Evolutionary conservation across 495 filamentous ascomycete genomes (phyloP).

Genomic region (Talaromyces trachyspermus): DNA sequence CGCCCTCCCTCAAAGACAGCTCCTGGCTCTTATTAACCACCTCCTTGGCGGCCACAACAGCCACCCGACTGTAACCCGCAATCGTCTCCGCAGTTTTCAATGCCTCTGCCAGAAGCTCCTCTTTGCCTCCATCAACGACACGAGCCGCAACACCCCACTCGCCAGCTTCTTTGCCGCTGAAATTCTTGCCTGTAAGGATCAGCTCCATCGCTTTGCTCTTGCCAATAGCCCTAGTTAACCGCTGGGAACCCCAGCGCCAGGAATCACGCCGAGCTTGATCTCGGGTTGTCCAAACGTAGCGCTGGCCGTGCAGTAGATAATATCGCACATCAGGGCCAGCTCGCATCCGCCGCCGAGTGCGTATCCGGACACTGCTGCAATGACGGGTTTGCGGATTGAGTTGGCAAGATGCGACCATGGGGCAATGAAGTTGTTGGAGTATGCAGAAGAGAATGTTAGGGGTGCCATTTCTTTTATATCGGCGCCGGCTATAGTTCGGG

Average conservation of each 20-base stretch:
- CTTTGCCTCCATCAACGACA: conserved; percentile 66
- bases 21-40: conserved; percentile 97
- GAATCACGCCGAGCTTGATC: conserved; percentile 88
- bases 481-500: conserved; percentile 59
- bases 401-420: conserved; percentile 80
- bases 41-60: conserved; percentile 90
- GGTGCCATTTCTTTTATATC: conserved; percentile 99
- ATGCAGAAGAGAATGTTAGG: conserved; percentile 77
- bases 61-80: conserved; percentile 69
- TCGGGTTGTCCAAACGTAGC: conserved; percentile 95
- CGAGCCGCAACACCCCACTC: conserved; percentile 85
- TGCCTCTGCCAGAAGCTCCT: conserved; percentile 70
- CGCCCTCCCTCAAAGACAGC: conserved; percentile 71
- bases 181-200: conserved; percentile 78
- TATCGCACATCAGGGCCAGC: conserved; percentile 94
- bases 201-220: conserved; percentile 92
- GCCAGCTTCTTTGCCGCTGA: conserved; percentile 72
- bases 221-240: conserved; percentile 79
- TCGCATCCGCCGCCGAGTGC: conserved; percentile 94
- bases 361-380: conserved; percentile 89
- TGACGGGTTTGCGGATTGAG: conserved; percentile 79
- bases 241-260: conserved; percentile 89
- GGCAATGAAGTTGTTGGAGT: conserved; percentile 84
- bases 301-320: conserved; percentile 75
- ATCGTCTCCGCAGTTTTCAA: conserved; percentile 82